phyloP scores from a whole-genome alignment of 768 basidiomycete genomes.

The Cantharellus anzutake region DNA sequence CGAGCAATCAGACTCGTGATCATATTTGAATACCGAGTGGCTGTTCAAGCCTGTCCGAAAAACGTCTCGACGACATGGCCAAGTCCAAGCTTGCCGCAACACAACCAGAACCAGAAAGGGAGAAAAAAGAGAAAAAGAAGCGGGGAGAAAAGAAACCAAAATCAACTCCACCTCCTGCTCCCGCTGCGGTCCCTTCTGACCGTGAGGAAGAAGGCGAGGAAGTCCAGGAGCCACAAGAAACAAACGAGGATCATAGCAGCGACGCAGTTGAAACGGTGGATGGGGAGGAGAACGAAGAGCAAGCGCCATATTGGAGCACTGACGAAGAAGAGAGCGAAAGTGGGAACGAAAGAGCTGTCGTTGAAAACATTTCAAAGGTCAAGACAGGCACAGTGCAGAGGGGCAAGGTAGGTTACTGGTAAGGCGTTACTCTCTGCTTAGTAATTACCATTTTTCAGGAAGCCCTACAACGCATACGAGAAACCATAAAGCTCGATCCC shows the following conservation, averaged over 20 bases:
- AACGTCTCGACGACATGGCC: too few relatives aligned
- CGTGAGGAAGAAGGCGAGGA: conserved; percentile 9
- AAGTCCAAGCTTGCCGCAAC: too few relatives aligned
- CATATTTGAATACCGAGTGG: too few relatives aligned
- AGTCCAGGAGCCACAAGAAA: conserved; percentile 16
- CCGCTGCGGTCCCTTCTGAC: not conserved
- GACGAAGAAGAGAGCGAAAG: too few relatives aligned
- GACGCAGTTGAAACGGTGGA: conserved; percentile 2
- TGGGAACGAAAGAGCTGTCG: too few relatives aligned
- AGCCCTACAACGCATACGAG: conserved; percentile 64
- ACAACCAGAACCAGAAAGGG: too few relatives aligned
- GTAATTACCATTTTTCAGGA: conserved; percentile 23
- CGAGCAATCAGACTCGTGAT: too few relatives aligned
- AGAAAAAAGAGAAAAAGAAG: not conserved
- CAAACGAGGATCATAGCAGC: too few relatives aligned
- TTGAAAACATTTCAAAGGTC: not conserved
- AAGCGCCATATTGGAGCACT: not conserved
- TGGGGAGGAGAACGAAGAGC: conserved; percentile 15
- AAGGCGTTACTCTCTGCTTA: not conserved
- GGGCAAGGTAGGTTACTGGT: conserved; percentile 6
- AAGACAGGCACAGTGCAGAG: not conserved
- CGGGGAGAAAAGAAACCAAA: not conserved
- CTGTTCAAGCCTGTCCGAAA: too few relatives aligned
- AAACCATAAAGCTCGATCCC: conserved; percentile 53
- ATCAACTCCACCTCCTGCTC: not conserved